Evolutionary conservation across 805 yeast species (phyloP).

Genomic region (Blastobotrys peoriensis): DNA sequence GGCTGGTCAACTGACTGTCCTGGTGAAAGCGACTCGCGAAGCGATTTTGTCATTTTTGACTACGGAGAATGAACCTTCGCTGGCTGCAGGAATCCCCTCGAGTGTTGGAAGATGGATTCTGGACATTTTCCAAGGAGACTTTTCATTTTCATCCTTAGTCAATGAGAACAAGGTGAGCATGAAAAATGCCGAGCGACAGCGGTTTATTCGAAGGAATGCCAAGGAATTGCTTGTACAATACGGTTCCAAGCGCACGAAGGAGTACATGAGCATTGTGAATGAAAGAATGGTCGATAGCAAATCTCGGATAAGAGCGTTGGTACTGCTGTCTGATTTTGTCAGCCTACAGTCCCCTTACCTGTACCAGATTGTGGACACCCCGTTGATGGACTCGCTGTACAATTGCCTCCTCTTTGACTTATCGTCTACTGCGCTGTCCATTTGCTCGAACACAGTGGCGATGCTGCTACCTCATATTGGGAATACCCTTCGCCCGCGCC

Average conservation of each 20-base stretch:
- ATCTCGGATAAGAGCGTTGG: constrained; percentile 35
- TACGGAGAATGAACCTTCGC: constrained; percentile 3
- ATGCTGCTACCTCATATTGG: constrained; percentile 44
- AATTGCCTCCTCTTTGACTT: constrained; percentile 38
- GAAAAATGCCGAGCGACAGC: constrained; percentile 39
- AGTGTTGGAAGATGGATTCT: constrained; percentile 21
- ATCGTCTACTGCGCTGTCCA: constrained; percentile 35
- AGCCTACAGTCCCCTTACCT: constrained; percentile 29
- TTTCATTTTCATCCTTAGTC: constrained; percentile 5
- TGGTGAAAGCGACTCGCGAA: constrained; percentile 31
- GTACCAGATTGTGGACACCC: constrained; percentile 31
- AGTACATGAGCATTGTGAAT: constrained; percentile 36
- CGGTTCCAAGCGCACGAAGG: constrained; percentile 35
- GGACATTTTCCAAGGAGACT: constrained; percentile 21
- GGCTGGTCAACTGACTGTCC: constrained; percentile 43
- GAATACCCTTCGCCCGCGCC: constrained; percentile 26
- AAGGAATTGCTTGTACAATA: constrained; percentile 36
- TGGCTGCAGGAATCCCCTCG: constrained; percentile 20
- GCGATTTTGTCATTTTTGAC: constrained; percentile 20
- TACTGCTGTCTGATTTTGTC: constrained; percentile 36
- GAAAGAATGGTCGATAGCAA: constrained; percentile 30
- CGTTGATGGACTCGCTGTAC: constrained; percentile 35
- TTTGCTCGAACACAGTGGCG: constrained; percentile 34
- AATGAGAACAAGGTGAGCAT: constrained; percentile 16
- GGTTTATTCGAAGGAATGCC: constrained; percentile 45